Conservation (phyloP, 2,329 filamentous ascomycete genomes). For the Aspergillus floridensis region DNA sequence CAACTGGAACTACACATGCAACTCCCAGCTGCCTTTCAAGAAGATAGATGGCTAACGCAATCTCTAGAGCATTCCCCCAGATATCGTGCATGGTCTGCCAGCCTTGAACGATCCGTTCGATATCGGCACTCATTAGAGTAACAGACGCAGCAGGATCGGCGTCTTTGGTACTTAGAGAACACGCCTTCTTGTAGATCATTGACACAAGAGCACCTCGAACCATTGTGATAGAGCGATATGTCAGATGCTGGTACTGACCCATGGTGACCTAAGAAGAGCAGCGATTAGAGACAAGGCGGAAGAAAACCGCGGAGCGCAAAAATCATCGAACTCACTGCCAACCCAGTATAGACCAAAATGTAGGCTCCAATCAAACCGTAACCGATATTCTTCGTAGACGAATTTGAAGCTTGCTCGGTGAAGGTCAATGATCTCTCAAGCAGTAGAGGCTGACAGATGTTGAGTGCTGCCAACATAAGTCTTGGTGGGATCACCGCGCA, state of each 20-base stretch:
- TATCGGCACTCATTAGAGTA: slow-evolving; percentile 48
- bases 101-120: slow-evolving; percentile 44
- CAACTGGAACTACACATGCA: slow-evolving; percentile 46
- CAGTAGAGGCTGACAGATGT: slow-evolving; percentile 39
- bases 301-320: background rate
- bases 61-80: slow-evolving; percentile 46
- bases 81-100: slow-evolving; percentile 46
- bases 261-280: slow-evolving; percentile 32
- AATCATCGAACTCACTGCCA: slow-evolving; percentile 35
- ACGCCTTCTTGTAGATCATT: slow-evolving; percentile 51
- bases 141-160: slow-evolving; percentile 39
- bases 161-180: slow-evolving; percentile 31
- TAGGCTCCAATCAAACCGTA: slow-evolving; percentile 47
- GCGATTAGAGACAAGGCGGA: background rate
- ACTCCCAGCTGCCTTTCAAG: slow-evolving; percentile 43
- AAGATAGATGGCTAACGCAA: slow-evolving; percentile 47
- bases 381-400: slow-evolving; percentile 34
- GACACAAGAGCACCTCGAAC: slow-evolving; percentile 46
- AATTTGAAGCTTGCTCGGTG: slow-evolving; percentile 28
- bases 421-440: slow-evolving; percentile 38
- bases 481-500: slow-evolving; percentile 33
- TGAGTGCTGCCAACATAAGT: slow-evolving; percentile 36
- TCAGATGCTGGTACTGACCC: slow-evolving; percentile 43
- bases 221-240: slow-evolving; percentile 45
- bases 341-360: slow-evolving; percentile 42